Evolutionary conservation across 495 filamentous ascomycete genomes (phyloP), one percentile per base, ranked within the genome.

Genomic region (Hypomontagnella submonticulosa): DNA sequence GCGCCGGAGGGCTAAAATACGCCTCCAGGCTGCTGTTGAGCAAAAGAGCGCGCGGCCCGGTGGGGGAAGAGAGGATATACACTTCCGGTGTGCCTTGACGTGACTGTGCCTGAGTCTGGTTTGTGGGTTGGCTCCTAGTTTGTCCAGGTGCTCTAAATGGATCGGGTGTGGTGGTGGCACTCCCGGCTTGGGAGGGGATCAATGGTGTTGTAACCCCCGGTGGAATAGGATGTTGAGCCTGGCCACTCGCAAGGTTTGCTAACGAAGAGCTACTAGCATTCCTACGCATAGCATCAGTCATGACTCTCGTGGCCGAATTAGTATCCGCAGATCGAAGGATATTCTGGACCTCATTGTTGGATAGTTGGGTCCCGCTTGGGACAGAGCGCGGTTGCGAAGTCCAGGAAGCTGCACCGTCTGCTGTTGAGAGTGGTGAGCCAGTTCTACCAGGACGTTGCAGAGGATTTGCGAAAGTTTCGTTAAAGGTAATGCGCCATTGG

Each of bases 1-100:
- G 54, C 16, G 42, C 27, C 9, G 66, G 71, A 20, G 78, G 77
- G 3, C 77, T 80, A 36, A 76, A 79, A 37, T 84, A 82, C 12
- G 78, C 71, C 20, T 82, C 82, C 2, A 78, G 54, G 36, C 46
- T 66, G 42, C 70, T 75, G 44, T 73, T 84, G 63, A 88, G 75
- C 6, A 89, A 70, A 7, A 90, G 72, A 4, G 84, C 86, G 48
- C 84, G 83, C 32, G 85, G 87, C 4, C 87, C 88, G 13, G 71
- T 75, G 1, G 88, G 86, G 1, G 87, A 88, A 3, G 81, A 84
- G 7, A 90, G 72, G 37, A 90, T 79, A 68, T 89, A 90, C 4
- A 88, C 82, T 55, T 84, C 78, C 4, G 84, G 75, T 4, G 75
- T 74, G 8, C 59, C 47, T 49, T 70, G 67, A 10, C 63, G 40